These are phyloP conservation scores for Talaromyces sp. DNA, from an alignment of 2,329 filamentous ascomycete species.

Conservation along the genomic window DNA sequence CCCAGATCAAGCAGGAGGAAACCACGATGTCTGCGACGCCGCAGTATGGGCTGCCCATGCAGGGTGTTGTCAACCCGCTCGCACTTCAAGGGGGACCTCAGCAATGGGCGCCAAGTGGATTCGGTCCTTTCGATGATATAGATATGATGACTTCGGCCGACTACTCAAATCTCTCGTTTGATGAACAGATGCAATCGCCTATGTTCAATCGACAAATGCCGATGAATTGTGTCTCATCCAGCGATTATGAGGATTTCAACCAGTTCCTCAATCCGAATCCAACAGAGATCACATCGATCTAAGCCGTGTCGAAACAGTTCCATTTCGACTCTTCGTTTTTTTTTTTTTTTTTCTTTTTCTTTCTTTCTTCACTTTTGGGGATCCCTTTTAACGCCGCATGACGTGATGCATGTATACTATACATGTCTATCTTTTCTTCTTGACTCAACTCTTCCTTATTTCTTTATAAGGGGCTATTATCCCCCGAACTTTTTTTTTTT, in stretches of 20 bases:
- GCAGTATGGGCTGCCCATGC: slow-evolving; percentile 33
- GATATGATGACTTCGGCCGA: slow-evolving; percentile 35
- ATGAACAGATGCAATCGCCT: slow-evolving; percentile 37
- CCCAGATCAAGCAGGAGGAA: slow-evolving; percentile 31
- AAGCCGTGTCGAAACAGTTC: slow-evolving; percentile 4
- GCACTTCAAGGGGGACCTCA: slow-evolving; percentile 36
- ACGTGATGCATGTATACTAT: slow-evolving; percentile 39
- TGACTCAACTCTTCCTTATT: slow-evolving; percentile 13
- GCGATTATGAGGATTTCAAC: slow-evolving; percentile 44
- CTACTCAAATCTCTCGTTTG: slow-evolving; percentile 36
- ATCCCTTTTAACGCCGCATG: slow-evolving; percentile 30
- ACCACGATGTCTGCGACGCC: slow-evolving; percentile 3
- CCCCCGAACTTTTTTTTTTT: slow-evolving; percentile 2
- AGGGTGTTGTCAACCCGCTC: slow-evolving; percentile 41
- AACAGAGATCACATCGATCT: slow-evolving; percentile 42
- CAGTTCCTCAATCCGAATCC: slow-evolving; percentile 44
- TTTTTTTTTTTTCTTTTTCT: slow-evolving; percentile 6
- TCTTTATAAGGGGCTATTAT: slow-evolving; percentile 16
- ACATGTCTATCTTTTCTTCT: slow-evolving; percentile 26
- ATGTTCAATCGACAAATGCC: slow-evolving; percentile 41
- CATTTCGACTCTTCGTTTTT: slow-evolving; percentile 1
- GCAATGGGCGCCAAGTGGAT: slow-evolving; percentile 28
- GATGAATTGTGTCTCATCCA: slow-evolving; percentile 38
- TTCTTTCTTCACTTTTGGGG: slow-evolving; percentile 8
- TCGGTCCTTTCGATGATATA: slow-evolving; percentile 37